Base-by-base conservation (phyloP, 225 moss, liverwort and hornwort species). In the Pleurozium schreberi region DNA sequence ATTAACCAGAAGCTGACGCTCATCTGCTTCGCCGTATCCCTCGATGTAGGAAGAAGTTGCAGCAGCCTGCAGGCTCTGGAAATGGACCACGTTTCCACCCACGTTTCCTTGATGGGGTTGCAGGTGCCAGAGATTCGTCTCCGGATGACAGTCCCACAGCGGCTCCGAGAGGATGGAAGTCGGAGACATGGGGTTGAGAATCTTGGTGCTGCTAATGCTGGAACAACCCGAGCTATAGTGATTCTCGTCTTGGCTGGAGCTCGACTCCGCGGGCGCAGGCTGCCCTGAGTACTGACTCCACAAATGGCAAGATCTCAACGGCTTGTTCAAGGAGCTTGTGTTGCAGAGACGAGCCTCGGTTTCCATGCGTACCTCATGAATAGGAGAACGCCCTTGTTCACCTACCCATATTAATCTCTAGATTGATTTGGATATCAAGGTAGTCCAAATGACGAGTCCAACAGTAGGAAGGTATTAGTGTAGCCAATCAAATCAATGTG, bases 341-440 rank as follows among this genome's bases (percentile, higher is more conserved):
- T 20, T 82, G n/a, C 85, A 88, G 40, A 97, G 94, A 38, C 96
- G 88, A 8, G 94, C 95, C 84, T 96, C 98, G 14, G 96, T 95
- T 87, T 98, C 98, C 87, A 92, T 74, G 43, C 96, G 96, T 5
- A 96, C 95, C 38, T n/a, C n/a, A n/a, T n/a, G n/a, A n/a, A n/a
- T n/a, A n/a, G n/a, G n/a, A n/a, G n/a, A n/a, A n/a, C n/a, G n/a
- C n/a, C n/a, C n/a, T n/a, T n/a, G n/a, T n/a, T n/a, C n/a, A n/a
- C n/a, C n/a, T n/a, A n/a, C n/a, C n/a, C n/a, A n/a, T n/a, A n/a
- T n/a, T n/a, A n/a, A n/a, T n/a, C n/a, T n/a, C n/a, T n/a, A n/a
- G n/a, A n/a, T n/a, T n/a, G n/a, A n/a, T n/a, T n/a, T n/a, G n/a
- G n/a, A n/a, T n/a, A n/a, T n/a, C n/a, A n/a, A n/a, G n/a, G n/a